Evolutionary conservation across 257 asterid genomes (phyloP).

Genomic region (Forsythia suspensa): DNA sequence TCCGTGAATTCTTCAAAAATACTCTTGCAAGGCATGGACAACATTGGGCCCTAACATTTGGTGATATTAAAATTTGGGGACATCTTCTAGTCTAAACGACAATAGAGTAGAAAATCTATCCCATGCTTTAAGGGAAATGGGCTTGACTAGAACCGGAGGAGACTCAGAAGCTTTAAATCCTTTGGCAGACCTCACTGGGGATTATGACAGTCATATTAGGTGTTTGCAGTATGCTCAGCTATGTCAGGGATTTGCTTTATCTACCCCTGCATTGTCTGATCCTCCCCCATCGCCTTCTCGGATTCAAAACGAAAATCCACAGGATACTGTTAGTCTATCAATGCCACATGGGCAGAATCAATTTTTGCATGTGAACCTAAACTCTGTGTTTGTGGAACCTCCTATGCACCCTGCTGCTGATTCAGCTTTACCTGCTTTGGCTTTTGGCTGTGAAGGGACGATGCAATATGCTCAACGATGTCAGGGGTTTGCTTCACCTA

Average conservation of each 20-base stretch:
- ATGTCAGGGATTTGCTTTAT: slow-evolving; percentile 22
- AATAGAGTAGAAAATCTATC: slow-evolving; percentile 26
- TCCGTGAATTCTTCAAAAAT: slow-evolving; percentile 51
- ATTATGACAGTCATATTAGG: slow-evolving; percentile 52
- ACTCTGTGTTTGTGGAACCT: slow-evolving; percentile 11
- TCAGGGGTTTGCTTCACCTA: slow-evolving; percentile 19
- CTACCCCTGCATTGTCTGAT: slow-evolving; percentile 7
- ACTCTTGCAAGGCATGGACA: slow-evolving; percentile 53
- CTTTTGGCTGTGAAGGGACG: slow-evolving; percentile 5
- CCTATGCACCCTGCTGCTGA: background rate
- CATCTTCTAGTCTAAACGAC: slow-evolving; percentile 36
- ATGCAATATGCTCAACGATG: slow-evolving; percentile 36
- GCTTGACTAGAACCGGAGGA: slow-evolving; percentile 17
- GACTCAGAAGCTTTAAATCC: slow-evolving; percentile 40
- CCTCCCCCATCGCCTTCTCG: slow-evolving; percentile 19
- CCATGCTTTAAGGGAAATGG: slow-evolving; percentile 33
- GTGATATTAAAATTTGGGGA: slow-evolving; percentile 30
- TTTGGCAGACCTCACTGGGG: slow-evolving; percentile 48
- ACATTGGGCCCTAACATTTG: slow-evolving; percentile 20
- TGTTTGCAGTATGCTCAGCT: slow-evolving; percentile 42
- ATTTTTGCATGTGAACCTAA: slow-evolving; percentile 11
- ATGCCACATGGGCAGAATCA: slow-evolving; percentile 27
- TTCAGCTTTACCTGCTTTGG: background rate
- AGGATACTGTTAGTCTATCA: slow-evolving; percentile 24
- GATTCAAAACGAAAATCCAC: slow-evolving; percentile 19